These are phyloP conservation scores for Multifurca ochricompacta DNA, from an alignment of 768 basidiomycete species.

Conservation along the genomic window DNA sequence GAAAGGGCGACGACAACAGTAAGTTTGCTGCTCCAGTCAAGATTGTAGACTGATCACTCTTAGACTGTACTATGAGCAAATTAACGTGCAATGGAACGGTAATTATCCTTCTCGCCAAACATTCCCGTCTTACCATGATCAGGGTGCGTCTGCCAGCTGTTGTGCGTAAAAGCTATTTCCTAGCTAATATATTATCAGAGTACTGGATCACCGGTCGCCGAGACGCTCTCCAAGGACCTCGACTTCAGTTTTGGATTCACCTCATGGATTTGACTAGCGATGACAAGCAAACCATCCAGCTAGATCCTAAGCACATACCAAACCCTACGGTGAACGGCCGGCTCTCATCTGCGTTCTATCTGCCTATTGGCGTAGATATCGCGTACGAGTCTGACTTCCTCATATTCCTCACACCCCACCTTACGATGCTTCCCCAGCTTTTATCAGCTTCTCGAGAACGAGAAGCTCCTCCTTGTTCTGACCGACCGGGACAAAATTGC, in stretches of 20 bases:
- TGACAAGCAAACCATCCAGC: conserved; percentile 8
- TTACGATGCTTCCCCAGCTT: not conserved
- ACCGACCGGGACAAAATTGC: not conserved
- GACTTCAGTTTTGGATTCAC: not conserved
- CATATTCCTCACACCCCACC: not conserved
- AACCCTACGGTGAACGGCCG: conserved; percentile 3
- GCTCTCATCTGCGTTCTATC: not conserved
- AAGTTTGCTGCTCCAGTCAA: not conserved
- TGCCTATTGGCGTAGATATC: not conserved
- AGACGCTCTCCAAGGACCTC: not conserved
- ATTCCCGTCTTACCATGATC: not conserved
- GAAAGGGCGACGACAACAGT: not conserved
- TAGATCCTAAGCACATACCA: conserved; percentile 3
- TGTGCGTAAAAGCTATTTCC: not conserved
- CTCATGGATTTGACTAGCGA: conserved; percentile 8
- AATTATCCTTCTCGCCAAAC: not conserved
- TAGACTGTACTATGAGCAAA: not conserved
- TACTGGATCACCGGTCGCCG: conserved; percentile 9
- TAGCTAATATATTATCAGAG: not conserved
- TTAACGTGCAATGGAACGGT: not conserved
- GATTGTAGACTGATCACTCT: not conserved
- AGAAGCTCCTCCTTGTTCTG: conserved; percentile 13
- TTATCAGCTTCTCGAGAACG: conserved; percentile 12
- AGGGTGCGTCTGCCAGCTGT: not conserved
- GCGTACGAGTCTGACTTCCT: not conserved